These are phyloP conservation scores for Aspergillus calidoustus DNA, from an alignment of 2,329 filamentous ascomycete species.

Conservation along the genomic window DNA sequence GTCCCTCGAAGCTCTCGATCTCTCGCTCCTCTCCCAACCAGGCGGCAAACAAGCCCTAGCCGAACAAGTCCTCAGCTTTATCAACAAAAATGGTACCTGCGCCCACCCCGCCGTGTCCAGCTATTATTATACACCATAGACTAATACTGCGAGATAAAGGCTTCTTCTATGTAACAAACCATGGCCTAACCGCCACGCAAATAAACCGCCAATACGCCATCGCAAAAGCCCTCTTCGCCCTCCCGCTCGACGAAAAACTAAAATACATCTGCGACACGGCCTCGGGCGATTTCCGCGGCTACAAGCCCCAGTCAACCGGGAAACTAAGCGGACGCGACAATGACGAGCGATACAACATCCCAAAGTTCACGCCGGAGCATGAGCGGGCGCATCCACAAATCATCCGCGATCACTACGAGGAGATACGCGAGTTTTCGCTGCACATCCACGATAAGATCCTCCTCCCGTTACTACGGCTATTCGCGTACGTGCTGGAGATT, in stretches of 20 bases:
- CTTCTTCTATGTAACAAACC: conserved; percentile 67
- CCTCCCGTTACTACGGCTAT: not conserved
- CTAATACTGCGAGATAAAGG: conserved; percentile 33
- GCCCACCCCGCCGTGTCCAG: not conserved
- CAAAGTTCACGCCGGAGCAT: conserved; percentile 56
- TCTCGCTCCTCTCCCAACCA: conserved; percentile 57
- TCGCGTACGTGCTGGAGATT: not conserved
- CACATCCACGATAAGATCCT: conserved; percentile 1
- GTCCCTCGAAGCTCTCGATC: conserved; percentile 59
- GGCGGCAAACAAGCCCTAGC: conserved; percentile 59
- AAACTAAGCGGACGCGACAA: conserved; percentile 52
- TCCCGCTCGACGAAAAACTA: conserved; percentile 61
- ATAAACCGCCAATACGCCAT: conserved; percentile 65
- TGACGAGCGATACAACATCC: conserved; percentile 63
- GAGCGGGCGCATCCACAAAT: conserved; percentile 53
- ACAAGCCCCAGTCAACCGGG: conserved; percentile 50
- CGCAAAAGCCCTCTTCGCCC: conserved; percentile 59
- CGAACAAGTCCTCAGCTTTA: conserved; percentile 48
- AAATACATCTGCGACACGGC: conserved; percentile 57
- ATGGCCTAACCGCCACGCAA: conserved; percentile 60
- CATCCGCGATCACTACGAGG: conserved; percentile 54
- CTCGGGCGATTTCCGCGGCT: conserved; percentile 61
- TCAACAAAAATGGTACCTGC: not conserved
- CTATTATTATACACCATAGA: not conserved
- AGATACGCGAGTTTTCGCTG: conserved; percentile 28